These are phyloP conservation scores for Maudiozyma serrabonitensis DNA, from an alignment of 805 yeast species.

Conservation along the genomic window DNA sequence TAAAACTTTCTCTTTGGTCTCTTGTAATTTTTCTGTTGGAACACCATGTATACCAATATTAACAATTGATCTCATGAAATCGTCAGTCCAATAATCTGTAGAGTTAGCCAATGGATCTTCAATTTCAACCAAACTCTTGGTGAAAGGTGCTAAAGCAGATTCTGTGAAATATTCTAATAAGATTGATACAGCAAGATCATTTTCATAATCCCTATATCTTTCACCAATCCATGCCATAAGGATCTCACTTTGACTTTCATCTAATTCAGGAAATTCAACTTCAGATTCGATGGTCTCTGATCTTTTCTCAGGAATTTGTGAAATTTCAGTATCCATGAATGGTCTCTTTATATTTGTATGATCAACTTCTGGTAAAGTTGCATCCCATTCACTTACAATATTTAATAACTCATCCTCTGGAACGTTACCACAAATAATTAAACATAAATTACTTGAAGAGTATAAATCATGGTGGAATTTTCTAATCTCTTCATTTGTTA, in stretches of 20 bases:
- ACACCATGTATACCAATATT: conserved; percentile 56
- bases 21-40: conserved; percentile 52
- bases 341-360: conserved; percentile 44
- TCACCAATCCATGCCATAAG: conserved; percentile 80
- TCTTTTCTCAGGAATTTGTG: conserved; percentile 37
- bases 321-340: conserved; percentile 53
- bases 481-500: conserved; percentile 66
- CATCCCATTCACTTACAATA: conserved; percentile 54
- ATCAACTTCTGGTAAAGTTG: conserved; percentile 36
- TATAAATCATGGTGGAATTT: conserved; percentile 64
- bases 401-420: conserved; percentile 61
- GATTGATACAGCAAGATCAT: conserved; percentile 60
- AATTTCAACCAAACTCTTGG: conserved; percentile 64
- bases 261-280: conserved; percentile 80
- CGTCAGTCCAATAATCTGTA: conserved; percentile 62
- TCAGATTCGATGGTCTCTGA: conserved; percentile 36
- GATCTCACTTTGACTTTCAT: conserved; percentile 74
- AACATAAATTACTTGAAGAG: conserved; percentile 74
- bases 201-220: conserved; percentile 37
- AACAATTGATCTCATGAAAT: conserved; percentile 53
- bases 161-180: conserved; percentile 67
- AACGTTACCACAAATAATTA: conserved; percentile 80
- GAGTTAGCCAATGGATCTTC: conserved; percentile 74
- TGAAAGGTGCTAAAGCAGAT: conserved; percentile 66
- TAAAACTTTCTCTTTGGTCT: conserved; percentile 44